Evolutionary conservation across 2,329 filamentous ascomycete genomes (phyloP).

Genomic region (Hymenoscyphus fraxineus): DNA sequence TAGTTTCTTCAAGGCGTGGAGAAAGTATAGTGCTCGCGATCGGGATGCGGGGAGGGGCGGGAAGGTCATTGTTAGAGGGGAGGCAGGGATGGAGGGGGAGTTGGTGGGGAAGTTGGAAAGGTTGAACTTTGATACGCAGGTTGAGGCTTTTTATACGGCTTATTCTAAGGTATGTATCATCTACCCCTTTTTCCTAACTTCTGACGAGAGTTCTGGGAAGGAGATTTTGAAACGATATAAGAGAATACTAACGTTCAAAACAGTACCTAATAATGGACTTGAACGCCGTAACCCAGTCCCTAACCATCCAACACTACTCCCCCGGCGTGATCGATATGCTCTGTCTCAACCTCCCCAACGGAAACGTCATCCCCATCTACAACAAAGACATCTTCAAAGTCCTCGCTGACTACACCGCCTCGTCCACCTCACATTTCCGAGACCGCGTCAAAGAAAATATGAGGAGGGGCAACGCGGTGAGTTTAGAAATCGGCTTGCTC

Average conservation of each 20-base stretch:
- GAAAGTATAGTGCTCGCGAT: conserved; percentile 19
- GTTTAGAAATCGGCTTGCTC: conserved; percentile 29
- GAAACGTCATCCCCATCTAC: conserved; percentile 37
- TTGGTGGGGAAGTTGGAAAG: conserved; percentile 37
- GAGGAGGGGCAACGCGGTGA: conserved; percentile 26
- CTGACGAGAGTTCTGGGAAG: background rate
- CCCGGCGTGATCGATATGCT: conserved; percentile 46
- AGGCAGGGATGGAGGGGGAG: conserved; percentile 41
- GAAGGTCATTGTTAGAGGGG: conserved; percentile 18
- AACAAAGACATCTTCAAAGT: conserved; percentile 53
- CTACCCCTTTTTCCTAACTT: background rate
- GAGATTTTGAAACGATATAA: background rate
- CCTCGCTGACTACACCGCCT: conserved; percentile 41
- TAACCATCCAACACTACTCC: conserved; percentile 47
- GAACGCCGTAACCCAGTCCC: conserved; percentile 24
- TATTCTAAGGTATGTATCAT: conserved; percentile 39
- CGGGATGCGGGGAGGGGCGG: background rate
- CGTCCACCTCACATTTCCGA: conserved; percentile 41
- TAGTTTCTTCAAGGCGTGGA: conserved; percentile 30
- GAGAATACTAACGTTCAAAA: background rate
- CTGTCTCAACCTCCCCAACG: conserved; percentile 37
- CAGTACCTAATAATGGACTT: conserved; percentile 41
- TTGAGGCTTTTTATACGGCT: conserved; percentile 41
- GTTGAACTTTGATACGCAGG: conserved; percentile 37
- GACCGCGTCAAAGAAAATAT: conserved; percentile 40